Base-by-base conservation (phyloP, 1,284 basidiomycete species). In the Trametes sp. region DNA sequence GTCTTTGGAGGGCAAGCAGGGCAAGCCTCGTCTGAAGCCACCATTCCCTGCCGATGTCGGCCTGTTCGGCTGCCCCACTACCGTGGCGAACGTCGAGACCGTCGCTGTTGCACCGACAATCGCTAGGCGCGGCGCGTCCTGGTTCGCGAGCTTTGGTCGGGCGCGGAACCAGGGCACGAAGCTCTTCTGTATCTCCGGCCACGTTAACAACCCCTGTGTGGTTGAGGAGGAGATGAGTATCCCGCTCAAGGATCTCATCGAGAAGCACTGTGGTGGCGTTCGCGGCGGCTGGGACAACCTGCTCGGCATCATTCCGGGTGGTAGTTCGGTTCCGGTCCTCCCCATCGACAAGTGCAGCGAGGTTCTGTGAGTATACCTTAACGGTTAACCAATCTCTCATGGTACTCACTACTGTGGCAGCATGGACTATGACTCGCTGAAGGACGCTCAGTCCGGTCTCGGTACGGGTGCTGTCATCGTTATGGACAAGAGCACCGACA, bases 141-240 rank as follows among this genome's bases (percentile, higher is more conserved):
- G 97, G 97, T 99, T 98, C 73, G 93, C 94, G 13, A 77, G 87
- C 45, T 98, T 99, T 72, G 97, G 97, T 29, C 83, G 97, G 49
- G 92, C 95, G 74, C 85, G 96, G 70, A 98, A 99, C 79, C 88
- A 93, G 74, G 97, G 97, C 21, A 98, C 96, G 50, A 99, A 99
- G 82, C 79, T 99, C 28, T 98, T 90, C 80, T 96, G 97, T 78
- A 93, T 98, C 73, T 94, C 91, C 51, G 97, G 97, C 1, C 97
- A 98, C 74, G 97, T 99, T 73, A 98, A 98, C 82, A 97, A 95
- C 80, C 97, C 98, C 2, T 98, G 95, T 76, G 96, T 98, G 41
- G 88, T 98, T 42, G 97, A 98, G 81, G 98, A 99, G 79, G 97
- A 98, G 83, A 98, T 98, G 97, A 94, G 92, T 67, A 98, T 99